Base-by-base conservation (phyloP, 176 grass and related monocot genomes). In the Musa troglodytarum region DNA sequence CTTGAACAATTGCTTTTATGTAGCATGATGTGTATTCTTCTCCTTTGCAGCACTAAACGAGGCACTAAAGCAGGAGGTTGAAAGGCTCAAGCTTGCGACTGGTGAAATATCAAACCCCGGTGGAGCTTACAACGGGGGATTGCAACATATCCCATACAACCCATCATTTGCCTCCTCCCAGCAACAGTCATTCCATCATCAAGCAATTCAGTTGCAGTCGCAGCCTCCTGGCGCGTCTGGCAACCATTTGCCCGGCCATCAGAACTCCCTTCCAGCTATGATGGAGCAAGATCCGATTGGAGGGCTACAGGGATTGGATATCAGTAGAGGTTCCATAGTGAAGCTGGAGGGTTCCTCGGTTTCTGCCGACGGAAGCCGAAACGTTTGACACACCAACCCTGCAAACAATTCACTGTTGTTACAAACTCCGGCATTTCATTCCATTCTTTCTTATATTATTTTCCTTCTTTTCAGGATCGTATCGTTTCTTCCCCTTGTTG, bases 61-160 rank as follows among this genome's bases (percentile, higher is more conserved):
- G 76, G 91, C 88, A 51, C 78, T 99, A 52, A 95, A 92, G 79
- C 88, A 99, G 82, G 96, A 99, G 82, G 52, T 99, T 81, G 96
- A 99, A 53, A 92, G 87, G 85, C 91, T 99, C 56, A 99, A 88
- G 77, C 76, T 92, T 68, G 96, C 82, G 52, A 99, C 96, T 24
- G 96, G 96, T 55, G 96, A 95, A 79, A 81, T 89, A 74, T 77
- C 86, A 82, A 92, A 86, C 73, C 74, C 73, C 25, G 68, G 72
- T 56, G 88, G 92, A 54, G 72, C 86, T 80, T 95, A 83, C 58
- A 89, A 79, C 81, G 83, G 94, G 82, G 83, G 88, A 86, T 54
- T 94, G 81, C 88, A 89, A 58, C 91, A 95, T 70, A 65, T 88
- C 43, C 76, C 87, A 50, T 99, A 89, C 76, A 23, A 43, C 75